Base-by-base conservation (phyloP, 371 early-diverging fungal genomes). In the Haplosporangium sp. region DNA sequence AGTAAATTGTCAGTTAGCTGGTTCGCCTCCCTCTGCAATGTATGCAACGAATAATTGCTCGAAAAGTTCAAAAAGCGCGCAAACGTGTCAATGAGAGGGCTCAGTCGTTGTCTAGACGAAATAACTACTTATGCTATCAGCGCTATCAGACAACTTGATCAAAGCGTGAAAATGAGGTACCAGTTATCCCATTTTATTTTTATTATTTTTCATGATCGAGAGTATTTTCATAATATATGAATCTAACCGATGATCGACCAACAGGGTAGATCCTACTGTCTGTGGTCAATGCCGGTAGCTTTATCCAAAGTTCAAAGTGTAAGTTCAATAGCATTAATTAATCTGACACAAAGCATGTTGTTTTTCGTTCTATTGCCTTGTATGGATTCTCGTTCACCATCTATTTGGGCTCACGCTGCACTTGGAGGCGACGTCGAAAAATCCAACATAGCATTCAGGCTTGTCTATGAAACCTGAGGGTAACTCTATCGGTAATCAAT, bases 381-480 rank as follows among this genome's bases (percentile, higher is more conserved):
- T 27, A 27, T 55, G 55, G 55, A 55, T 27, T 55, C 34, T 55
- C 55, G 55, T 34, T 55, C 55, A 55, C 10, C 55, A 8, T 55
- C 34, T 13, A 9, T 55, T 34, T 55, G 55, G 55, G 55, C 55
- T 55, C 55, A 27, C 19, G 8, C 13, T 8, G 27, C 10, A 5
- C 10, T 55, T 5, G 13, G 47, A 48, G 55, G 8, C 52, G 11
- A 3, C 20, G 27, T 55, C 10, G 6, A 55, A 34, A 7, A 19
- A 34, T 55, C 19, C 19, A 19, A 34, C 27, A 27, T 55, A 10
- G 10, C 19, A 34, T 27, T 5, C 55, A 55, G 6, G 5, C 55
- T 55, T 55, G 55, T 34, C 15, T 19, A 55, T 55, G 55, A 55
- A 55, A 55, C 55, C 20, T 34, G 55, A 55, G 27, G 8, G 11